phyloP scores from a whole-genome alignment of 495 filamentous ascomycete species.

The Collariella sp. region DNA sequence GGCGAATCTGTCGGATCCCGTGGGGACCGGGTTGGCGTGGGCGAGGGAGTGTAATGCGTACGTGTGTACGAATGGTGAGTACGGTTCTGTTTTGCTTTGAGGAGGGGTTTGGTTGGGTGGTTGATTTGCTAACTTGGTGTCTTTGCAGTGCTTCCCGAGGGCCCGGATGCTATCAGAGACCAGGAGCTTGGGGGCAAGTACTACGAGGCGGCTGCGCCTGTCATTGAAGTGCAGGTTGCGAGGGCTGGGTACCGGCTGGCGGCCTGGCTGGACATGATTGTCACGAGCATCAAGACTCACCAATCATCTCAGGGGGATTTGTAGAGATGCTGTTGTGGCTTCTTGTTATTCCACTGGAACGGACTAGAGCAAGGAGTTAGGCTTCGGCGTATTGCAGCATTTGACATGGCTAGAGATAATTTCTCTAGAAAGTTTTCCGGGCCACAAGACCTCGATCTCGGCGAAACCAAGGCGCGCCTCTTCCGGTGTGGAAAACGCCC shows the following conservation, averaged over 20 bases:
- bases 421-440: neutral
- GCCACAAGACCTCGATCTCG: neutral
- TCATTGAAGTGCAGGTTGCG: conserved; percentile 66
- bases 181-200: conserved; percentile 55
- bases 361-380: neutral
- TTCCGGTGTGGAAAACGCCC: neutral
- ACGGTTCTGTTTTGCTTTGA: neutral
- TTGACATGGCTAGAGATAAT: neutral
- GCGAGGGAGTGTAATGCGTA: conserved; percentile 51
- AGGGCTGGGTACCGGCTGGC: conserved; percentile 64
- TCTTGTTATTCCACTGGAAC: neutral
- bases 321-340: conserved; percentile 1
- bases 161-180: conserved; percentile 42
- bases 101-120: neutral
- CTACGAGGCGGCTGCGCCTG: conserved; percentile 50
- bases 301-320: conserved; percentile 8
- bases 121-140: neutral
- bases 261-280: conserved; percentile 51
- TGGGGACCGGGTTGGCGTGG: conserved; percentile 48
- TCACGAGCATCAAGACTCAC: conserved; percentile 16
- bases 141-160: conserved; percentile 46
- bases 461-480: neutral
- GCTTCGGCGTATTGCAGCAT: too few species aligned
- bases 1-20: conserved; percentile 42
- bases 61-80: conserved; percentile 47